These are phyloP conservation scores for Venustampulla echinocandica DNA, from an alignment of 495 filamentous ascomycete genomes.

Conservation along the genomic window DNA sequence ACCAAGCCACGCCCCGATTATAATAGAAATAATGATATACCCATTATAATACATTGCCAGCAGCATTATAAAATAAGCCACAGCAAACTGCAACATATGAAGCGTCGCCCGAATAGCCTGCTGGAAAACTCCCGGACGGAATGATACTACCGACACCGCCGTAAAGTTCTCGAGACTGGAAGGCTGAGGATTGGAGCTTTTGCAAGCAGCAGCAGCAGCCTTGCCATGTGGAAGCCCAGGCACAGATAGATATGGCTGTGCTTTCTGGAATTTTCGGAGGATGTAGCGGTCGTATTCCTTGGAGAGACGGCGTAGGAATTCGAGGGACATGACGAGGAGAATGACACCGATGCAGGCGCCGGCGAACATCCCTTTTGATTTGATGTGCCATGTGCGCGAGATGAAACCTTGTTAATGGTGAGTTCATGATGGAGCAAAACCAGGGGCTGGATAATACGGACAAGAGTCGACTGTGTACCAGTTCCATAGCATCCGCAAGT, in stretches of 20 bases:
- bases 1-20: slow-evolving; percentile 54
- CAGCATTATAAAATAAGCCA: slow-evolving; percentile 66
- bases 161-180: neutral
- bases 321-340: slow-evolving; percentile 52
- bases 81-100: slow-evolving; percentile 58
- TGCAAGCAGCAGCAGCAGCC: neutral
- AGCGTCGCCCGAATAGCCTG: slow-evolving; percentile 54
- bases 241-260: neutral
- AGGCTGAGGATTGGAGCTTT: neutral
- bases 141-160: slow-evolving; percentile 19
- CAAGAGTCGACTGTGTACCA: slow-evolving; percentile 64
- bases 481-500: slow-evolving; percentile 63
- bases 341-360: slow-evolving; percentile 64
- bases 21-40: slow-evolving; percentile 53
- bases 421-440: slow-evolving; percentile 1
- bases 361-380: slow-evolving; percentile 51
- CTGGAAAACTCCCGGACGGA: slow-evolving; percentile 44
- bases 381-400: slow-evolving; percentile 54
- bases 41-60: slow-evolving; percentile 35
- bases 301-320: slow-evolving; percentile 50
- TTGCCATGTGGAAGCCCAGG: neutral
- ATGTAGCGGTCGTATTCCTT: slow-evolving; percentile 56
- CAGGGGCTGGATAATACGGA: slow-evolving; percentile 17
- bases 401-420: slow-evolving; percentile 48
- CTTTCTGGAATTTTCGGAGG: slow-evolving; percentile 31